Percentiles rank a stretch among this genome's conserved stretches.
Conservation (phyloP, 169 alveolate species). For the Plasmodium gallinaceum region DNA sequence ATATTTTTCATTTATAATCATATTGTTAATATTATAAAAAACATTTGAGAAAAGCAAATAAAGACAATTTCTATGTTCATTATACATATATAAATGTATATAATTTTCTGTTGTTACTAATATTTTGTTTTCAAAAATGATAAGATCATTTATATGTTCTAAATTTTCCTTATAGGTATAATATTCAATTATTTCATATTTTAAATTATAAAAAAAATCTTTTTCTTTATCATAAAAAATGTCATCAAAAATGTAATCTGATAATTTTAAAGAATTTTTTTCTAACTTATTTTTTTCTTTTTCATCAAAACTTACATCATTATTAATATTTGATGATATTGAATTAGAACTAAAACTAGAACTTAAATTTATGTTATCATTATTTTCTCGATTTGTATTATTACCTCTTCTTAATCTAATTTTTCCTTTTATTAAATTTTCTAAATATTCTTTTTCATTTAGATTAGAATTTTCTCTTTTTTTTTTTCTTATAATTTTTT, state of each 20-base stretch:
- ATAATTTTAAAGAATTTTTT: background rate
- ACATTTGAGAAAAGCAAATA: constrained; percentile 4
- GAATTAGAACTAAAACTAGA: background rate
- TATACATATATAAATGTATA: constrained; percentile 29
- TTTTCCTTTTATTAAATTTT: constrained; percentile 5
- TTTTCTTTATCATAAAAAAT: constrained; percentile 9
- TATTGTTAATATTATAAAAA: constrained; percentile 24
- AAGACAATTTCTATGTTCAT: constrained; percentile 18
- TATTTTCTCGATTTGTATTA: background rate
- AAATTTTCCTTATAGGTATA: constrained; percentile 4
- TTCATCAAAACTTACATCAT: background rate
- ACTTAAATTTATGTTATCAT: background rate
- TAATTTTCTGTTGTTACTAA: constrained; percentile 24
- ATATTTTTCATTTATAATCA: constrained; percentile 13
- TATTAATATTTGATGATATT: background rate
- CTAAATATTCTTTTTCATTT: constrained; percentile 45
- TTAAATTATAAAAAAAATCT: constrained; percentile 19
- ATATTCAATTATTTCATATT: constrained; percentile 33
- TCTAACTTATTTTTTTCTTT: constrained; percentile 17
- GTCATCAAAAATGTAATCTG: constrained; percentile 40
- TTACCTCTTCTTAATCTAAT: background rate
- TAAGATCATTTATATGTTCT: constrained; percentile 37
- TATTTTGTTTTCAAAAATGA: constrained; percentile 46
- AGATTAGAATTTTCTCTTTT: background rate
- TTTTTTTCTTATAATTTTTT: constrained; percentile 11